A percentile compares a stretch with the other conserved stretches of the same genome.
These are phyloP conservation scores for Aspergillus egyptiacus DNA, from an alignment of 495 filamentous ascomycete genomes.

Conservation along the genomic window DNA sequence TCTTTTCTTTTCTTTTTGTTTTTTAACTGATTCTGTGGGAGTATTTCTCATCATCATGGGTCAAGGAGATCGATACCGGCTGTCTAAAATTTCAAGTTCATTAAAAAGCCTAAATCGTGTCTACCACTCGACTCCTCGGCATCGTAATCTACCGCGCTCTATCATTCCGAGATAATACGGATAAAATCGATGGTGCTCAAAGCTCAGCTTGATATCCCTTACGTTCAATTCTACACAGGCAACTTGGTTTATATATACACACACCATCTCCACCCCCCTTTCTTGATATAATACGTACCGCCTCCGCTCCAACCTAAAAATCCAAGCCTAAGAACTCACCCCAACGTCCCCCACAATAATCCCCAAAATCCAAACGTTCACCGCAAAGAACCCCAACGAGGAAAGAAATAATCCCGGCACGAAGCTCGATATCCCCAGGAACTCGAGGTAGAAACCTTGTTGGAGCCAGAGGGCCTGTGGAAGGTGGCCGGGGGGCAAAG, in stretches of 20 bases:
- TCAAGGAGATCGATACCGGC: neutral
- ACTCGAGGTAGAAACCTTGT: constrained; percentile 83
- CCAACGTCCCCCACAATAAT: constrained; percentile 69
- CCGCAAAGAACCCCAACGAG: constrained; percentile 69
- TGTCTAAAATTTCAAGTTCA: neutral
- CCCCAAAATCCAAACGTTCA: constrained; percentile 83
- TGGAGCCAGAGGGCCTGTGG: constrained; percentile 79
- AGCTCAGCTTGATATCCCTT: too few species aligned
- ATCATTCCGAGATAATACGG: too few species aligned
- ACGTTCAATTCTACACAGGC: too few species aligned
- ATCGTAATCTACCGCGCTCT: too few species aligned
- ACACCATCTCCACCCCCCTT: too few species aligned
- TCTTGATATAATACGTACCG: too few species aligned
- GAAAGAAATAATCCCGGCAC: constrained; percentile 74
- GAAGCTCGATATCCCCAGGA: constrained; percentile 79
- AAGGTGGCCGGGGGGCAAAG: too few species aligned
- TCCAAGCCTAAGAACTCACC: neutral
- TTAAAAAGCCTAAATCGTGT: neutral
- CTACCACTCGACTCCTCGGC: too few species aligned
- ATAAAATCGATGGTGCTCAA: too few species aligned
- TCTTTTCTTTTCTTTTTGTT: neutral
- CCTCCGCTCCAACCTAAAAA: too few species aligned
- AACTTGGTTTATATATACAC: too few species aligned
- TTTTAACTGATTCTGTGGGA: constrained; percentile 3
- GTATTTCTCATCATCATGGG: neutral